Conservation (phyloP, 805 yeast species). For the Metschnikowia dekortorum region DNA sequence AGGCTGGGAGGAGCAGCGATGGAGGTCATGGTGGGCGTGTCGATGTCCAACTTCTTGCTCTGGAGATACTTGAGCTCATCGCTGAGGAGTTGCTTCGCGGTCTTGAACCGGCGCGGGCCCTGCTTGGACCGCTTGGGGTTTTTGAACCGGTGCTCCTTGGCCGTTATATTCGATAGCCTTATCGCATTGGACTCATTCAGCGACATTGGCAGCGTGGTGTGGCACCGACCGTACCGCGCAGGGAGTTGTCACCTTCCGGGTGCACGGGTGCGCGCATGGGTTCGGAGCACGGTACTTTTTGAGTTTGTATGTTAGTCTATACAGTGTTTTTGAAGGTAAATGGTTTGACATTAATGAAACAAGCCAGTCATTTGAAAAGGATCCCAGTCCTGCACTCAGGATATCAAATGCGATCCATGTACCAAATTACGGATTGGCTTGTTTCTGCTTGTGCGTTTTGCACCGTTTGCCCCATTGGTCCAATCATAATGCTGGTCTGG, state of each 20-base stretch:
- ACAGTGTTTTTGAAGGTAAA: too few relatives aligned
- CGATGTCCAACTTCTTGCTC: slow-evolving; percentile 36
- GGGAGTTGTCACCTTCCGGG: background rate
- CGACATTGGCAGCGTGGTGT: slow-evolving; percentile 1
- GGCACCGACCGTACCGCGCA: too few relatives aligned
- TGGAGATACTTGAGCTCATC: slow-evolving; percentile 73
- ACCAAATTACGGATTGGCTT: too few relatives aligned
- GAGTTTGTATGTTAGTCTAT: too few relatives aligned
- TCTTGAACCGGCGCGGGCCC: slow-evolving; percentile 63
- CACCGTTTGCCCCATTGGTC: too few relatives aligned
- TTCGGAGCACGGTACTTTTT: too few relatives aligned
- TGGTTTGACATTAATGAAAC: too few relatives aligned
- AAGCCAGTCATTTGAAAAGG: too few relatives aligned
- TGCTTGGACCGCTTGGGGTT: slow-evolving; percentile 45
- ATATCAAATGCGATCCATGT: too few relatives aligned
- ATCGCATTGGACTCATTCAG: slow-evolving; percentile 15
- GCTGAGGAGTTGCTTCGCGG: slow-evolving; percentile 62
- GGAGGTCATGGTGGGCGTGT: slow-evolving; percentile 64
- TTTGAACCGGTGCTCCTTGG: slow-evolving; percentile 54
- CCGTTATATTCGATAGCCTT: slow-evolving; percentile 35
- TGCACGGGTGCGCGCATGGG: background rate
- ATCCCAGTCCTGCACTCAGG: too few relatives aligned
- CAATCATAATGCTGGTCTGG: too few relatives aligned
- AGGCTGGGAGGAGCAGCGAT: slow-evolving; percentile 85
- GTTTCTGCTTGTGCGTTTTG: too few relatives aligned